These are phyloP conservation scores for Gryganskiella cystojenkinii DNA, from an alignment of 192 early-diverging fungal genomes.

Conservation along the genomic window DNA sequence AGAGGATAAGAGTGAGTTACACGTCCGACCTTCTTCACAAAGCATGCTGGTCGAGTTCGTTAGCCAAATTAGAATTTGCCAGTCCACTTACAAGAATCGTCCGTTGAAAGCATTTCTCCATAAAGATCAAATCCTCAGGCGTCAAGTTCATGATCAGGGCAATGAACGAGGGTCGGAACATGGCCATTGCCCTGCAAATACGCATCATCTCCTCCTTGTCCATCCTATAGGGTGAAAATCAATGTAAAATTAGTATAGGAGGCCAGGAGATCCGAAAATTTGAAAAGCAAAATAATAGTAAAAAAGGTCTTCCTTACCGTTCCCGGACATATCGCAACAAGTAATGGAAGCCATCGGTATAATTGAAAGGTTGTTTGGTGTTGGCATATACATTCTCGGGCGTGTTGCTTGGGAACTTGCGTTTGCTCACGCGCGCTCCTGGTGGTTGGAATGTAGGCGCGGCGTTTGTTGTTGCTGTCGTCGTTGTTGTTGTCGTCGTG, in stretches of 20 bases:
- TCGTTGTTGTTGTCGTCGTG: background rate
- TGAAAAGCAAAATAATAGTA: too few species aligned
- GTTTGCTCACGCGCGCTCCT: constrained; percentile 49
- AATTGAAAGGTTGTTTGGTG: constrained; percentile 87
- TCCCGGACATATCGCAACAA: constrained; percentile 84
- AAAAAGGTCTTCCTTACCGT: constrained; percentile 64
- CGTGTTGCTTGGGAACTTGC: constrained; percentile 55
- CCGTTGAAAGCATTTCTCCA: constrained; percentile 95
- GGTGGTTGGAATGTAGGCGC: constrained; percentile 23
- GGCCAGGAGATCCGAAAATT: background rate
- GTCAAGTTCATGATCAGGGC: constrained; percentile 93
- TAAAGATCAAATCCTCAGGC: constrained; percentile 91
- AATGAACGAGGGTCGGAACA: constrained; percentile 91
- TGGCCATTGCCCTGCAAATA: constrained; percentile 83
- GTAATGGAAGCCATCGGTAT: constrained; percentile 94
- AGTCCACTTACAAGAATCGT: constrained; percentile 72
- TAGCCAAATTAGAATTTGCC: constrained; percentile 1
- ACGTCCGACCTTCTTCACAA: background rate
- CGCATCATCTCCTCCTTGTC: constrained; percentile 84
- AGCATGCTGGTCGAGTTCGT: background rate
- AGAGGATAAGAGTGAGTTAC: too few species aligned
- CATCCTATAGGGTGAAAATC: too few species aligned
- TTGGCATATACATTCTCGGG: constrained; percentile 81
- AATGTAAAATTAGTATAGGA: background rate
- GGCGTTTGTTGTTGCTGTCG: constrained; percentile 2